phyloP scores from a whole-genome alignment of 2,329 filamentous ascomycete species.

The Lanzia echinophila region DNA sequence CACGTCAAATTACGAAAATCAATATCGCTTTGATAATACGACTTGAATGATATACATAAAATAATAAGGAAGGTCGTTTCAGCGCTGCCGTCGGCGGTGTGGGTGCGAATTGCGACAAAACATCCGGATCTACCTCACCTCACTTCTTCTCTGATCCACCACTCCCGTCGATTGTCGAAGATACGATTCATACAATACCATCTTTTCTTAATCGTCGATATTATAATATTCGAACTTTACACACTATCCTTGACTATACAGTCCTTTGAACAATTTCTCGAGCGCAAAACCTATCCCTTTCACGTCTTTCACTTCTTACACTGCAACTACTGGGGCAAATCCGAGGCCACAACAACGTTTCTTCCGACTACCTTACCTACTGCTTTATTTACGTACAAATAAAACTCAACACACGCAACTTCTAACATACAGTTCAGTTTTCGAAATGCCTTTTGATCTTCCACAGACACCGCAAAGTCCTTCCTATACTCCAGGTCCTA shows the following conservation, averaged over 20 bases:
- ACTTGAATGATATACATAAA: constrained; percentile 16
- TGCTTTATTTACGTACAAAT: not conserved
- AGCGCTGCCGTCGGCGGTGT: constrained; percentile 19
- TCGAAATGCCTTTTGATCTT: constrained; percentile 53
- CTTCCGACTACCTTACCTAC: not conserved
- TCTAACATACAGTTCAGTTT: not conserved
- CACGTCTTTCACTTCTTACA: not conserved
- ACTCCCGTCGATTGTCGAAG: constrained; percentile 4
- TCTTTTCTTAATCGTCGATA: constrained; percentile 8
- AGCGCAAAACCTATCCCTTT: constrained; percentile 8
- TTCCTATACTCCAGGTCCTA: constrained; percentile 49
- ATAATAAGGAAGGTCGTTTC: constrained; percentile 7
- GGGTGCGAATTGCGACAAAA: constrained; percentile 16
- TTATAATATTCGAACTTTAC: not conserved
- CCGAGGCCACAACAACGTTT: not conserved
- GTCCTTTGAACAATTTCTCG: not conserved
- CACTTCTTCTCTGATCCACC: constrained; percentile 6
- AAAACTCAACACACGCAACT: not conserved
- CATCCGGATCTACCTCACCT: constrained; percentile 12
- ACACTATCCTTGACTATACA: not conserved
- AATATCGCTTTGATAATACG: constrained; percentile 11
- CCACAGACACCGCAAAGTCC: constrained; percentile 63
- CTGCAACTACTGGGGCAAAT: not conserved
- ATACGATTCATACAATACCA: not conserved
- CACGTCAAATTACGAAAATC: constrained; percentile 2